Evolutionary conservation across 2,329 filamentous ascomycete species (phyloP).

Genomic region (Neofusicoccum laricinum): DNA sequence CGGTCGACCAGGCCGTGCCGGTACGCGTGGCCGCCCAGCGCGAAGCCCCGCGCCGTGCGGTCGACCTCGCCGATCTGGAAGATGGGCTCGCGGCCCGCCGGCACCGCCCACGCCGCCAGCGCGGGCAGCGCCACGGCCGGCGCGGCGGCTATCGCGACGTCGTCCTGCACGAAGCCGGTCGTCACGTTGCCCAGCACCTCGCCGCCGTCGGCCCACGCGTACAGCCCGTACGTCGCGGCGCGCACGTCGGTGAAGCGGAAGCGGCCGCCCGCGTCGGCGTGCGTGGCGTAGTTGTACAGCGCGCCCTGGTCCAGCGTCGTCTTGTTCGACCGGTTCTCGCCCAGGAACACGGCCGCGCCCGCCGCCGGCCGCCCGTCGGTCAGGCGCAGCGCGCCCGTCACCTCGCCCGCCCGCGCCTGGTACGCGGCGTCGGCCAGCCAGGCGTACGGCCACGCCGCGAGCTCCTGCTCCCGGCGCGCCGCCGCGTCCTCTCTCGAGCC

Average conservation of each 20-base stretch:
- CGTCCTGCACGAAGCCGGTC: slow-evolving; percentile 43
- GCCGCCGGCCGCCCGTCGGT: slow-evolving; percentile 49
- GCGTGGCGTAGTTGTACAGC: slow-evolving; percentile 50
- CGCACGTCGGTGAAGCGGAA: slow-evolving; percentile 49
- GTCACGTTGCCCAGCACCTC: slow-evolving; percentile 42
- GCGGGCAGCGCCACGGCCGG: slow-evolving; percentile 30
- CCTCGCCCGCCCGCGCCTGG: slow-evolving; percentile 44
- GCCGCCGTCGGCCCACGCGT: slow-evolving; percentile 51
- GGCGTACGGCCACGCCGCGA: slow-evolving; percentile 46
- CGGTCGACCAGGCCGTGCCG: slow-evolving; percentile 45
- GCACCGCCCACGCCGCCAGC: slow-evolving; percentile 37
- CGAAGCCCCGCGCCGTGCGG: slow-evolving; percentile 45
- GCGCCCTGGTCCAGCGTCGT: slow-evolving; percentile 48
- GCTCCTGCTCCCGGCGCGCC: slow-evolving; percentile 40
- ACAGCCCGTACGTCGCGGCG: slow-evolving; percentile 45
- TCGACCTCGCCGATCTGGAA: slow-evolving; percentile 52
- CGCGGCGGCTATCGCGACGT: slow-evolving; percentile 37
- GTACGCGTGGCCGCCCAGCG: slow-evolving; percentile 42
- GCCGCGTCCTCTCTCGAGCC: slow-evolving; percentile 46
- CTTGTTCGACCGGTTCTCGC: slow-evolving; percentile 45
- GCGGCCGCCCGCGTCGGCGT: slow-evolving; percentile 42
- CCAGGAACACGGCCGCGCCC: slow-evolving; percentile 50
- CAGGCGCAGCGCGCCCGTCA: slow-evolving; percentile 44
- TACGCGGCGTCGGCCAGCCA: slow-evolving; percentile 49
- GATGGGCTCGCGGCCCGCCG: slow-evolving; percentile 36